These are phyloP conservation scores for Bathelium albidoporum DNA, from an alignment of 495 filamentous ascomycete species.

Conservation along the genomic window DNA sequence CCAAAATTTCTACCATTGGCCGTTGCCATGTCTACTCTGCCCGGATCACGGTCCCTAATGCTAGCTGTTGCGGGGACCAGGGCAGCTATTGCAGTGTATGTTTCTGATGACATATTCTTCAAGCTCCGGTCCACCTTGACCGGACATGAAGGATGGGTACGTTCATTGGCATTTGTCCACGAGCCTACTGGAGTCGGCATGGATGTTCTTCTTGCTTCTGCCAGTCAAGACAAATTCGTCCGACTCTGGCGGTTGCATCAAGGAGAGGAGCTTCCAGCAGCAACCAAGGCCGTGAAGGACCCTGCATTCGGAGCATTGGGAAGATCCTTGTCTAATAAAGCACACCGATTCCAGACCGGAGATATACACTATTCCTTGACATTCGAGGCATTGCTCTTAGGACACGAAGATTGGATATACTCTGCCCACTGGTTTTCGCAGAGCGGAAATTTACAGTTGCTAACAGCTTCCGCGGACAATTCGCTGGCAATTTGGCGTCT, in stretches of 20 bases:
- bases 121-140: conserved; percentile 65
- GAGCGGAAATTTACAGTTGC: conserved; percentile 52
- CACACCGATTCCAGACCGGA: conserved; percentile 55
- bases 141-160: conserved; percentile 93
- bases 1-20: conserved; percentile 74
- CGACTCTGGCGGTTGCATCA: conserved; percentile 80
- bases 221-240: conserved; percentile 96
- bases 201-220: conserved; percentile 80
- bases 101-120: conserved; percentile 48
- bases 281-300: conserved; percentile 27
- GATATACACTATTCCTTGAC: conserved; percentile 62
- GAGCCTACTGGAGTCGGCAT: conserved; percentile 45
- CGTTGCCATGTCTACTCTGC: conserved; percentile 53
- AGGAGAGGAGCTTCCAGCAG: conserved; percentile 50
- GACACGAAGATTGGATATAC: conserved; percentile 98
- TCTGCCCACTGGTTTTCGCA: conserved; percentile 62
- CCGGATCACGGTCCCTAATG: conserved; percentile 40
- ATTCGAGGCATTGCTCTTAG: conserved; percentile 88
- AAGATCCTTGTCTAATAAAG: conserved; percentile 71
- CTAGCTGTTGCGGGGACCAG: conserved; percentile 80
- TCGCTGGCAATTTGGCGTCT: conserved; percentile 87
- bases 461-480: conserved; percentile 91
- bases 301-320: conserved; percentile 51
- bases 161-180: conserved; percentile 64
- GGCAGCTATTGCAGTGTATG: conserved; percentile 65